Percentiles rank a stretch among this genome's conserved stretches.
These are phyloP conservation scores for Phytophthora pseudosyringae DNA, from an alignment of 352 stramenopile genomes.

Conservation along the genomic window DNA sequence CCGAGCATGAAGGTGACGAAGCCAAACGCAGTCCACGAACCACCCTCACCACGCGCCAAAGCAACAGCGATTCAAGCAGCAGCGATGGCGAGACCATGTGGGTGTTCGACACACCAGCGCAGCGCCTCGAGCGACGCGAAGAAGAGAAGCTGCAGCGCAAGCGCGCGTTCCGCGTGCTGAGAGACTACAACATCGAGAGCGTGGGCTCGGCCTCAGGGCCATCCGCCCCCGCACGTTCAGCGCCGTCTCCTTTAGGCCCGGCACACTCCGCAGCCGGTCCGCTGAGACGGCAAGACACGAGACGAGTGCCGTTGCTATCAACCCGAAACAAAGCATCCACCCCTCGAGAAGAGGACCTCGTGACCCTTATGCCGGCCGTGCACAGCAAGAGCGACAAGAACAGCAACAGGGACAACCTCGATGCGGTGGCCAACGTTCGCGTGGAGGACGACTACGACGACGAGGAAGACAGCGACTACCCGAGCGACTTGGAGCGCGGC, in stretches of 20 bases:
- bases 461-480: slow-evolving; percentile 28
- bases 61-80: slow-evolving; percentile 29
- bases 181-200: slow-evolving; percentile 52
- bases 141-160: slow-evolving; percentile 56
- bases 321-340: slow-evolving; percentile 23
- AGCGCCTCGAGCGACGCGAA: slow-evolving; percentile 58
- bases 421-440: slow-evolving; percentile 15
- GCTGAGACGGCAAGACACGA: slow-evolving; percentile 34
- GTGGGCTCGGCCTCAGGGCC: slow-evolving; percentile 15
- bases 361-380: slow-evolving; percentile 31
- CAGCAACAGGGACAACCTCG: slow-evolving; percentile 22
- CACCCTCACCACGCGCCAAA: slow-evolving; percentile 19
- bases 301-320: slow-evolving; percentile 31
- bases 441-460: slow-evolving; percentile 36
- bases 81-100: slow-evolving; percentile 54
- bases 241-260: slow-evolving; percentile 13
- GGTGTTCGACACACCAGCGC: slow-evolving; percentile 50
- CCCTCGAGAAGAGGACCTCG: slow-evolving; percentile 44
- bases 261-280: neutral
- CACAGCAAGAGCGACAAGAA: slow-evolving; percentile 21
- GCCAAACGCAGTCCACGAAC: slow-evolving; percentile 9
- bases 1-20: slow-evolving; percentile 9
- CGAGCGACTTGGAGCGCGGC: slow-evolving; percentile 14
- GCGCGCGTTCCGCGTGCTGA: slow-evolving; percentile 55
- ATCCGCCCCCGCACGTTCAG: neutral